These are phyloP conservation scores for Dichotomocladium elegans DNA, from an alignment of 371 early-diverging fungal species.

Conservation along the genomic window DNA sequence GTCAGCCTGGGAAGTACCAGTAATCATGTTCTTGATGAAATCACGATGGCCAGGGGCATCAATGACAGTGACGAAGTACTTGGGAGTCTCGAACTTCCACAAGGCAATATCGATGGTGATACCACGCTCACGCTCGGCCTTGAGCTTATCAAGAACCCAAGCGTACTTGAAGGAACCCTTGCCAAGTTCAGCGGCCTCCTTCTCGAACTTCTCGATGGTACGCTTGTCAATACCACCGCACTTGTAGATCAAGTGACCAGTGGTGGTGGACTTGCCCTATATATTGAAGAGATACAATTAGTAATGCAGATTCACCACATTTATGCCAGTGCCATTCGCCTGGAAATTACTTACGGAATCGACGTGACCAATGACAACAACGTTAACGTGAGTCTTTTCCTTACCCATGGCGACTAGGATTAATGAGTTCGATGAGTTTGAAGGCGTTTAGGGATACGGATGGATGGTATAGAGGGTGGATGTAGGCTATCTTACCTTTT, in stretches of 20 bases:
- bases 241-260: conserved; percentile 97
- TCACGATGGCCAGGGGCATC: conserved; percentile 99
- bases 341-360: conserved; percentile 96
- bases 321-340: conserved; percentile 65
- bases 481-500: conserved; percentile 1
- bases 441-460: not conserved
- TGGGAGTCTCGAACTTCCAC: conserved; percentile 97
- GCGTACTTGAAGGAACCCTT: conserved; percentile 98
- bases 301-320: not conserved
- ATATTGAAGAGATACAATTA: not conserved
- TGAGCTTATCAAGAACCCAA: conserved; percentile 95
- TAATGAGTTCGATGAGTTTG: conserved; percentile 3
- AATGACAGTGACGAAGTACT: conserved; percentile 93
- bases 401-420: conserved; percentile 74
- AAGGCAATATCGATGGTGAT: conserved; percentile 85
- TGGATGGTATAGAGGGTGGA: conserved; percentile 5
- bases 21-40: conserved; percentile 99
- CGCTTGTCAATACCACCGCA: conserved; percentile 98
- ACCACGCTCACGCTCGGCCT: conserved; percentile 97
- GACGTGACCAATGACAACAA: conserved; percentile 99
- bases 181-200: conserved; percentile 96
- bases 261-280: conserved; percentile 41
- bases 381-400: conserved; percentile 92
- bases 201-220: conserved; percentile 98
- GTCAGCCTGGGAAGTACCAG: conserved; percentile 88